These are phyloP conservation scores for Setaria italica DNA, from an alignment of 202 grass and related monocot genomes.

Conservation along the genomic window DNA sequence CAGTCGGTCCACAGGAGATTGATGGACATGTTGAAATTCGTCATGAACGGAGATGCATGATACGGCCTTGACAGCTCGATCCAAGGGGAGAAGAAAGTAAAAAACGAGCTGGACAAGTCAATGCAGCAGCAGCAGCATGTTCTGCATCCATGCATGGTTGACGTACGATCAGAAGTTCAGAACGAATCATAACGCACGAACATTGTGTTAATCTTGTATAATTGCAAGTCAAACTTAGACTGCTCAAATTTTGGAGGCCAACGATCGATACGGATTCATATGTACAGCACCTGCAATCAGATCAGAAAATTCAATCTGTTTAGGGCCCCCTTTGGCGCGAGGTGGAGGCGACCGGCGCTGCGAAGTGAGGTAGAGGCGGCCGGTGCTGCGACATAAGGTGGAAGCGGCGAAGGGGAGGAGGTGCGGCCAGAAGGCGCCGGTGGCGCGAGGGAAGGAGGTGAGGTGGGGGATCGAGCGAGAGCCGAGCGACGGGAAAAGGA, in stretches of 20 bases:
- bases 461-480: too few relatives aligned
- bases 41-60: background rate
- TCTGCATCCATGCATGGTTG: background rate
- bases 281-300: background rate
- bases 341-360: too few relatives aligned
- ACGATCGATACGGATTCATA: background rate
- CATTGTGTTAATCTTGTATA: background rate
- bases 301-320: background rate
- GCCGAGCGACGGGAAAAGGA: too few relatives aligned
- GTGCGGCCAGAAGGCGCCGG: too few relatives aligned
- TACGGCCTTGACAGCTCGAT: background rate
- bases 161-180: background rate
- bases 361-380: too few relatives aligned
- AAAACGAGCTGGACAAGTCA: background rate
- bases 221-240: background rate
- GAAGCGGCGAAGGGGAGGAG: too few relatives aligned
- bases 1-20: background rate
- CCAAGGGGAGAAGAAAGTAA: background rate
- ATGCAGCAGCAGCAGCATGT: background rate
- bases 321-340: too few relatives aligned
- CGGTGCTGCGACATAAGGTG: too few relatives aligned
- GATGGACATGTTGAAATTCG: background rate
- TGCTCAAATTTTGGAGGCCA: background rate
- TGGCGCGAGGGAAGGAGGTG: too few relatives aligned
- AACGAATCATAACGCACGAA: too few relatives aligned